phyloP scores from a whole-genome alignment of 495 filamentous ascomycete species.

The Trichoderma virens region DNA sequence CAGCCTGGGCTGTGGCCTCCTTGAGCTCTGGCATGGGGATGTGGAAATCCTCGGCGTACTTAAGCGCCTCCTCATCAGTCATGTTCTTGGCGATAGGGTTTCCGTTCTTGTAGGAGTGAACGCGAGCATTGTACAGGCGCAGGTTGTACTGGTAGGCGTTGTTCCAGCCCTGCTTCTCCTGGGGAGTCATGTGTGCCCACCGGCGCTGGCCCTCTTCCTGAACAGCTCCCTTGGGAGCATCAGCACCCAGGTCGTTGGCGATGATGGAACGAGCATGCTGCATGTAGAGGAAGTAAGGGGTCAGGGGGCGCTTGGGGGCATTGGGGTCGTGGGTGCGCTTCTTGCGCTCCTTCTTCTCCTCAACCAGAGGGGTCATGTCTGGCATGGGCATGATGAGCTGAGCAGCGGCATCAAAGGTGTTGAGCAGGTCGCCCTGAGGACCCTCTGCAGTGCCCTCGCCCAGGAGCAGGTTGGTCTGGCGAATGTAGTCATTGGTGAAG shows the following conservation, averaged over 20 bases:
- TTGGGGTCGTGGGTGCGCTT: conserved; percentile 88
- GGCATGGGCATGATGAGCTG: conserved; percentile 32
- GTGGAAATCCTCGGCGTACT: conserved; percentile 47
- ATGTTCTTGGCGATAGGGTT: conserved; percentile 57
- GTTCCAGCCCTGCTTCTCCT: conserved; percentile 75
- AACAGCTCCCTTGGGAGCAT: conserved; percentile 68
- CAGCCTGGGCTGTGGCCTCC: conserved; percentile 35
- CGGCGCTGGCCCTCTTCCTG: conserved; percentile 72
- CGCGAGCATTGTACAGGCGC: conserved; percentile 60
- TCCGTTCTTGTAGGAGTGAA: conserved; percentile 64
- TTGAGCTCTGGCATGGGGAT: conserved; percentile 30
- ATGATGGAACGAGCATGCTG: conserved; percentile 72
- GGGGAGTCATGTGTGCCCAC: conserved; percentile 66
- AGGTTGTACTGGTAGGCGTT: conserved; percentile 68
- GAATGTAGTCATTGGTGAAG: conserved; percentile 69
- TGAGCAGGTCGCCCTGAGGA: conserved; percentile 12
- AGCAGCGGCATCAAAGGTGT: conserved; percentile 33
- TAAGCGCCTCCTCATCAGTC: conserved; percentile 48
- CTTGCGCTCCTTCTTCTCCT: conserved; percentile 74
- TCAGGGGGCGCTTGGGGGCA: conserved; percentile 86
- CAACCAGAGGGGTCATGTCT: conserved; percentile 36
- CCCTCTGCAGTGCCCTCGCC: conserved; percentile 41
- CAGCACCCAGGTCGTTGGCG: conserved; percentile 61
- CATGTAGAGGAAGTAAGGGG: conserved; percentile 91
- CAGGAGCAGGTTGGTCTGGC: conserved; percentile 72